A percentile compares a stretch with the other conserved stretches of the same genome.
phyloP scores from a whole-genome alignment of 805 yeast genomes.

The Yamadazyma kitorensis region DNA sequence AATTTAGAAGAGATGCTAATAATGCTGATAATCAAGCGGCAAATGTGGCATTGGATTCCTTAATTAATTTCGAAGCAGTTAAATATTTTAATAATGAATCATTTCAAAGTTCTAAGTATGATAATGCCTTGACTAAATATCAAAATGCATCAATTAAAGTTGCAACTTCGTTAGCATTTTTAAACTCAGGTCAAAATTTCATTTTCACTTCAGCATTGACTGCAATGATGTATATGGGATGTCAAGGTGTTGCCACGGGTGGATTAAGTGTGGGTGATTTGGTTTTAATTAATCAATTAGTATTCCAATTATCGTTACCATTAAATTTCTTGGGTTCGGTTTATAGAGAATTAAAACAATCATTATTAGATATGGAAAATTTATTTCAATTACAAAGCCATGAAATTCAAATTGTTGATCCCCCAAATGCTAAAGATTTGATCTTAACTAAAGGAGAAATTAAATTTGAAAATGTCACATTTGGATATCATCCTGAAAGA shows the following conservation, averaged over 20 bases:
- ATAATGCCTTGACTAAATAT: slow-evolving; percentile 67
- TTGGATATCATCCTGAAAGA: slow-evolving; percentile 87
- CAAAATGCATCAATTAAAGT: slow-evolving; percentile 74
- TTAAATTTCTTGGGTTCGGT: slow-evolving; percentile 93
- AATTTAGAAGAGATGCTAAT: slow-evolving; percentile 82
- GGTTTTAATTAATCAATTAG: slow-evolving; percentile 91
- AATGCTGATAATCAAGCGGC: slow-evolving; percentile 96
- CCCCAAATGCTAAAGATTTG: slow-evolving; percentile 61
- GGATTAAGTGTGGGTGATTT: slow-evolving; percentile 88
- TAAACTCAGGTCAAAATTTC: slow-evolving; percentile 76
- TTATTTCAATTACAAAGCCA: slow-evolving; percentile 81
- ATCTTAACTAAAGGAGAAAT: slow-evolving; percentile 64
- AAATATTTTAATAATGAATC: slow-evolving; percentile 90
- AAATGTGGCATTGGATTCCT: slow-evolving; percentile 86
- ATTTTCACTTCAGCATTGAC: slow-evolving; percentile 88
- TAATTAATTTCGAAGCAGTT: slow-evolving; percentile 92
- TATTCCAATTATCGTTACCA: slow-evolving; percentile 94
- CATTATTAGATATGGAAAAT: slow-evolving; percentile 93
- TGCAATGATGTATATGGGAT: slow-evolving; percentile 97
- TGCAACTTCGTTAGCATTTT: slow-evolving; percentile 78
- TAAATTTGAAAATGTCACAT: slow-evolving; percentile 83
- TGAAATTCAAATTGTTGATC: slow-evolving; percentile 61
- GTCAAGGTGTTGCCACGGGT: slow-evolving; percentile 86
- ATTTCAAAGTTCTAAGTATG: slow-evolving; percentile 77
- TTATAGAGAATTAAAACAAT: slow-evolving; percentile 90